Evolutionary conservation across 176 grass and related monocot genomes (phyloP), one percentile per base, ranked within the genome.

Genomic region (Zizania latifolia): DNA sequence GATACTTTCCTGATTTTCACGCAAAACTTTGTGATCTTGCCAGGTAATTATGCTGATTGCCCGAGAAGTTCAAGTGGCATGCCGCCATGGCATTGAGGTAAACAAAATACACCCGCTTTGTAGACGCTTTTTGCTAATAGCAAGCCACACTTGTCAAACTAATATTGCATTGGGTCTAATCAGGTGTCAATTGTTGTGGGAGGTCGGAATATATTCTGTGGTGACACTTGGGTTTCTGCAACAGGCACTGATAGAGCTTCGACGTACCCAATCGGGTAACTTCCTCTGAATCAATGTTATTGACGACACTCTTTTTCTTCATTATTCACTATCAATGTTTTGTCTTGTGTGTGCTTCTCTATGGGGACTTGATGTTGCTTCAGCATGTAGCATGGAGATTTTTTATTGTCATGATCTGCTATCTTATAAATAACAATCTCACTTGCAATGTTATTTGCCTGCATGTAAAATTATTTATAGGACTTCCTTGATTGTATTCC

Each of bases 131-230:
- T 73, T 74, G 19, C 34, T 74, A 10, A 33, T 72, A 61, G 58
- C 31, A 77, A 57, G 8, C 26, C 60, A 32, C 70, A 32, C 10
- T 33, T 59, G 17, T 65, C 26, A 30, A 62, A 0, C 43, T 67
- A 78, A 67, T 71, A 21, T 75, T 74, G 51, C 31, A 29, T 75
- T 63, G 38, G 48, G 16, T 72, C 67, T 65, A 66, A 78, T 79
- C n/a, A 95, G 96, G 87, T 99, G 58, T 87, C 92, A 61, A 84
- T 95, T 86, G 89, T 95, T 75, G 40, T 95, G 60, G 96, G 96
- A 70, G 87, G 92, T 38, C 83, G 84, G 75, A 99, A 99, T 95
- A 79, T 90, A 82, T 99, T 99, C 80, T 95, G 87, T 11, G 59
- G 82, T 32, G 85, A 99, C 23, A 78, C 68, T 77, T 99, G 96